Evolutionary conservation across 2,329 filamentous ascomycete species (phyloP), one percentile per base, ranked within the genome.

Genomic region (Epichloe scottii): DNA sequence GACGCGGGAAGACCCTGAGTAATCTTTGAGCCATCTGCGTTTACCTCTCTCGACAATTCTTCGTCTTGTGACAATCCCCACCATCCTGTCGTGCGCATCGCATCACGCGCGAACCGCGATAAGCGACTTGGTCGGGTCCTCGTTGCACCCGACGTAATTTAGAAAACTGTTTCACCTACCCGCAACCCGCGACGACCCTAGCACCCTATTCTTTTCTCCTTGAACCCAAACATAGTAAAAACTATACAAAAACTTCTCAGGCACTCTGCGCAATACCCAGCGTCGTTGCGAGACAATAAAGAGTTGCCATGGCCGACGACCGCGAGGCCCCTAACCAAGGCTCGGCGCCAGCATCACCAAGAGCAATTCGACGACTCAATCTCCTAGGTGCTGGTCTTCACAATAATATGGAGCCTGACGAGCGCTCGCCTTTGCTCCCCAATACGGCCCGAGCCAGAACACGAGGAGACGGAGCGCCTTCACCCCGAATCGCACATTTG

Each of bases 381-480:
- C 49, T 57, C 37, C 43, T 60, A n/a, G 58, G 54, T 21, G 60
- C 62, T 19, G 56, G 30, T 11, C 30, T 61, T 26, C 56, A 59
- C 42, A 65, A 66, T 8, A 54, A 56, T 21, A 54, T 54, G 26
- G 66, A 66, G 19, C 56, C 67, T 0, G 71, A 75, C 52, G 73
- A 76, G 57, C 67, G 65, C 26, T 72, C 73, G 14, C 66, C 74
- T 12, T 34, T 53, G 4, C 61, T 76, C 10, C 59, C 76, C 3
- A 61, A 62, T 6, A 60, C 59, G 26, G 69, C 71, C 5, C 66
- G 67, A 51, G 70, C 71, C 23, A 71, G 64, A 12, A 63, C 73
- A 37, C 70, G 72, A 55, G 69, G 71, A 39, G 66, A 68, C 10
- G 63, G 59, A 33, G 52, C 59, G 34, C 56, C 54, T 44, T 64